Evolutionary conservation across 2,329 filamentous ascomycete species (phyloP).

Genomic region (Leptographium wingfieldii): DNA sequence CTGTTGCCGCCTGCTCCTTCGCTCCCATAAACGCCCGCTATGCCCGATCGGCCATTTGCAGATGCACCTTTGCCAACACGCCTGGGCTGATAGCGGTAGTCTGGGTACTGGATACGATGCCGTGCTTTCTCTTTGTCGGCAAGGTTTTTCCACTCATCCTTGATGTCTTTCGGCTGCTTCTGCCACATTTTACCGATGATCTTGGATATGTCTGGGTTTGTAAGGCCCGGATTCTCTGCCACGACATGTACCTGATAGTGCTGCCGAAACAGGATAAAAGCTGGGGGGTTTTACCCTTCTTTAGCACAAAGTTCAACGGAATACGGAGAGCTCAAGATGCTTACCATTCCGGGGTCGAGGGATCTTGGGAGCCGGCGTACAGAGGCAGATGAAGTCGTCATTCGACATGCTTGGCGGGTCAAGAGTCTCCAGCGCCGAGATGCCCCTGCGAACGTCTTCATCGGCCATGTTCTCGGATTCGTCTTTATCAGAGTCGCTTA

Average conservation of each 20-base stretch:
- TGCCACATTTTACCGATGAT: conserved; percentile 93
- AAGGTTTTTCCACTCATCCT: conserved; percentile 76
- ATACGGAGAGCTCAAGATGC: conserved; percentile 15
- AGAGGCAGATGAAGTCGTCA: conserved; percentile 40
- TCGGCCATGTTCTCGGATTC: background rate
- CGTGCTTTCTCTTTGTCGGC: conserved; percentile 88
- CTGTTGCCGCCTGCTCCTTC: conserved; percentile 29
- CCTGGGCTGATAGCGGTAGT: conserved; percentile 87
- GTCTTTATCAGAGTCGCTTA: background rate
- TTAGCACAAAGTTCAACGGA: background rate
- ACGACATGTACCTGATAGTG: conserved; percentile 78
- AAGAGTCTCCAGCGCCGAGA: background rate
- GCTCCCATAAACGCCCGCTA: background rate
- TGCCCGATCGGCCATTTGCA: background rate
- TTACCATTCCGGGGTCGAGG: conserved; percentile 47
- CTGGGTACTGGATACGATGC: conserved; percentile 81
- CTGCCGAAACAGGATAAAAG: conserved; percentile 95
- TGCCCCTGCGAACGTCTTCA: background rate
- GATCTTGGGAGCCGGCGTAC: conserved; percentile 43
- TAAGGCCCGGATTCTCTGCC: conserved; percentile 70
- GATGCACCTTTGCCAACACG: conserved; percentile 34
- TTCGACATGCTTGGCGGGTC: background rate
- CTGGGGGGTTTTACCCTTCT: conserved; percentile 38
- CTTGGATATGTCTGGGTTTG: conserved; percentile 94
- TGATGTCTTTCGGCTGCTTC: conserved; percentile 57